Conservation (phyloP, 805 yeast species). For the Myxozyma kluyveri region DNA sequence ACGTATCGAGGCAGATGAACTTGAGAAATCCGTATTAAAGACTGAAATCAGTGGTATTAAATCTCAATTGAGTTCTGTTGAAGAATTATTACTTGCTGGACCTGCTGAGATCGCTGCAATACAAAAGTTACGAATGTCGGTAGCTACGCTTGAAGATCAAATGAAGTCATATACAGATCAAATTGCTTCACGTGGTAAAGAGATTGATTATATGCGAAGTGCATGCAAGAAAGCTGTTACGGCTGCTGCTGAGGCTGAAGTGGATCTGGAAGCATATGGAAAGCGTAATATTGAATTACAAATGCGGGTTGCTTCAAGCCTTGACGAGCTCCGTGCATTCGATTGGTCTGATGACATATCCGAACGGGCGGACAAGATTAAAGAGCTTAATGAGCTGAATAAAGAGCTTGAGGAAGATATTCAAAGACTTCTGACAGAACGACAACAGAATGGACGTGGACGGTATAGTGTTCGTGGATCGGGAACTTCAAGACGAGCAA, state of each 20-base stretch:
- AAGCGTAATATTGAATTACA: constrained; percentile 29
- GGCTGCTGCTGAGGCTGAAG: constrained; percentile 35
- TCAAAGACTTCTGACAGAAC: constrained; percentile 25
- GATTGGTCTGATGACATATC: constrained; percentile 37
- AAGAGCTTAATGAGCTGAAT: constrained; percentile 33
- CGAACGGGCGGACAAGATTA: constrained; percentile 33
- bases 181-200: constrained; percentile 51
- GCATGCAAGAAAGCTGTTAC: constrained; percentile 36
- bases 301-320: constrained; percentile 33
- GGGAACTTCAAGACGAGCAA: constrained; percentile 25
- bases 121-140: constrained; percentile 43
- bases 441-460: constrained; percentile 13
- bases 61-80: constrained; percentile 35
- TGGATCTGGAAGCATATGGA: constrained; percentile 36
- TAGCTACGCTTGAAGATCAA: constrained; percentile 48
- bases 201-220: constrained; percentile 53
- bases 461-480: constrained; percentile 31
- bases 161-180: constrained; percentile 46
- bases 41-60: constrained; percentile 36
- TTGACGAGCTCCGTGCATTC: constrained; percentile 31
- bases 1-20: constrained; percentile 31
- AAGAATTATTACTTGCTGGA: constrained; percentile 32
- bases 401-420: constrained; percentile 38
- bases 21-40: constrained; percentile 28
- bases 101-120: constrained; percentile 33